phyloP scores from a whole-genome alignment of 2,329 filamentous ascomycete genomes.

The Trichoderma atroviride region DNA sequence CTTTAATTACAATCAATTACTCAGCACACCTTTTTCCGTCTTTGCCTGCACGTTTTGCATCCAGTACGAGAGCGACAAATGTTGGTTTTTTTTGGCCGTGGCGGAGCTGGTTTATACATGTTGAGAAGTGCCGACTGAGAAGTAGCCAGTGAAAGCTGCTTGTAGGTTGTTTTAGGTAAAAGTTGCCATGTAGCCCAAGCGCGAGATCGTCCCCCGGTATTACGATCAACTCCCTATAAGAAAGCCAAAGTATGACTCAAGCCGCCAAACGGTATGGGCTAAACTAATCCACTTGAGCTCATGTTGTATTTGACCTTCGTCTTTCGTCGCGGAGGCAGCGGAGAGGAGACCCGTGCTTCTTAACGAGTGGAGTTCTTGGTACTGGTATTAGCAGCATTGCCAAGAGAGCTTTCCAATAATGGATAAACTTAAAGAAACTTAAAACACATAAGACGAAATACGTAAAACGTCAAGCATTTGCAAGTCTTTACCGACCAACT shows the following conservation, averaged over 20 bases:
- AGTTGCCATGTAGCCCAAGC: neutral
- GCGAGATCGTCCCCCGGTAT: neutral
- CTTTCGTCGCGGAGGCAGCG: no score
- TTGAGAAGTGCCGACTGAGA: neutral
- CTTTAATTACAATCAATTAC: neutral
- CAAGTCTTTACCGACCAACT: no score
- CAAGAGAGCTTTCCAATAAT: no score
- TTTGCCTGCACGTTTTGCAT: neutral
- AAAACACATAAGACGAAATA: no score
- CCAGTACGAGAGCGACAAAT: neutral
- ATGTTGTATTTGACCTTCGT: no score
- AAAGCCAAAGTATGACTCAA: neutral
- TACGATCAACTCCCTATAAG: neutral
- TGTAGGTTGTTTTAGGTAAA: neutral
- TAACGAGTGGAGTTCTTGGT: no score
- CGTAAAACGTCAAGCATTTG: no score
- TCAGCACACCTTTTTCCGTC: neutral
- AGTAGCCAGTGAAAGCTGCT: neutral
- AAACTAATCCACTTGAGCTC: no score
- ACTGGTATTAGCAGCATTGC: no score
- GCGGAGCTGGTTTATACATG: neutral
- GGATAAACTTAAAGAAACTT: no score
- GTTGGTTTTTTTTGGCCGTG: neutral
- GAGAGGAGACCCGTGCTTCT: no score
- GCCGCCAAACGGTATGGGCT: no score